These are phyloP conservation scores for Amaranthus palmeri DNA, from an alignment of 148 eudicot species.

Conservation along the genomic window DNA sequence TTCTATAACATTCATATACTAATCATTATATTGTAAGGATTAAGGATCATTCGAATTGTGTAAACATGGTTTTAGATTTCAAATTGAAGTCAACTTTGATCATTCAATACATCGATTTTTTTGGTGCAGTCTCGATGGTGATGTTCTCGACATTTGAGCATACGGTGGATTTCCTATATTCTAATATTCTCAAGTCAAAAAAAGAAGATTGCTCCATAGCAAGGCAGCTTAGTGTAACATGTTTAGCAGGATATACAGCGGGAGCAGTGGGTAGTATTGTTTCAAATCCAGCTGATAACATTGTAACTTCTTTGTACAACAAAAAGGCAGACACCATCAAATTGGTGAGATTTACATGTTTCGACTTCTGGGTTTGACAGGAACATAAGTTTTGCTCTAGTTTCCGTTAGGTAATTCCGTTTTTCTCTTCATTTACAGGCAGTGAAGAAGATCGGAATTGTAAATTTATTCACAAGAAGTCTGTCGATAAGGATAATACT, in stretches of 20 bases:
- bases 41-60: neutral
- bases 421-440: constrained; percentile 12
- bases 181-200: constrained; percentile 34
- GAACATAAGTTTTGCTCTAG: neutral
- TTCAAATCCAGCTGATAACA: constrained; percentile 70
- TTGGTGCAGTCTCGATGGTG: constrained; percentile 52
- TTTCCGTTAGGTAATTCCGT: neutral
- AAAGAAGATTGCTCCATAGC: constrained; percentile 55
- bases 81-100: neutral
- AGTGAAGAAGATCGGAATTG: constrained; percentile 26
- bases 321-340: constrained; percentile 37
- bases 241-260: constrained; percentile 57
- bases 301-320: constrained; percentile 54
- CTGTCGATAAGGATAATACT: constrained; percentile 26
- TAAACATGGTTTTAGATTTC: neutral
- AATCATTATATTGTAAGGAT: neutral
- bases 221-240: constrained; percentile 50
- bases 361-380: neutral
- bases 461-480: constrained; percentile 30
- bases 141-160: constrained; percentile 68
- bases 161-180: constrained; percentile 48
- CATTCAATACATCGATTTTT: neutral
- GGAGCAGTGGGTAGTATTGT: constrained; percentile 58
- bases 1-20: constrained; percentile 7
- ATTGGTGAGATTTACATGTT: constrained; percentile 14